phyloP scores from a whole-genome alignment of 2,329 filamentous ascomycete species.

The Aureobasidium lini region DNA sequence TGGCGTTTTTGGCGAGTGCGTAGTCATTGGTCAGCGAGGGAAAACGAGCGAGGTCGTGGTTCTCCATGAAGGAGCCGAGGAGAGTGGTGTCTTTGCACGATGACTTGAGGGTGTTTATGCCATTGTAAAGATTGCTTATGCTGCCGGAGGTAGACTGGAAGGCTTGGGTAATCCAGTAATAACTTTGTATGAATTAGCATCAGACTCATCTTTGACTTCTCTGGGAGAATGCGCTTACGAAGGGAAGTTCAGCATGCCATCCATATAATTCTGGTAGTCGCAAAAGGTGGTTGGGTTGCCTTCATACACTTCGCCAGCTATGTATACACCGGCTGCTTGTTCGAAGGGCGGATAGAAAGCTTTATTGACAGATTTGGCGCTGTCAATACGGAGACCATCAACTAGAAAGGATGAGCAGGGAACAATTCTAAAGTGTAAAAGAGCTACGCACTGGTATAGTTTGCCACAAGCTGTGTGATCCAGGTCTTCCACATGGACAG shows the following conservation, averaged over 20 bases:
- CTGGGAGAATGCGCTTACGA: slow-evolving; percentile 19
- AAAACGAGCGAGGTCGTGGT: slow-evolving; percentile 36
- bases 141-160: slow-evolving; percentile 30
- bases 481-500: slow-evolving; percentile 47
- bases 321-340: slow-evolving; percentile 27
- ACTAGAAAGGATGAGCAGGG: slow-evolving; percentile 25
- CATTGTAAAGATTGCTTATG: slow-evolving; percentile 33
- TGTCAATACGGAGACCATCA: slow-evolving; percentile 45
- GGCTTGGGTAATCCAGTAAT: slow-evolving; percentile 31
- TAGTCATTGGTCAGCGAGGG: slow-evolving; percentile 30
- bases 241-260: slow-evolving; percentile 40
- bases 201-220: neutral
- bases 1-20: slow-evolving; percentile 31
- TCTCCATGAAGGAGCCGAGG: slow-evolving; percentile 34
- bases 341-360: slow-evolving; percentile 33
- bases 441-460: slow-evolving; percentile 41
- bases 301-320: slow-evolving; percentile 38
- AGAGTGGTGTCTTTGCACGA: slow-evolving; percentile 32
- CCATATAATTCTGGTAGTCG: slow-evolving; percentile 34
- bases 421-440: neutral
- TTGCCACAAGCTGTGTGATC: slow-evolving; percentile 50
- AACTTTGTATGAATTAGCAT: slow-evolving; percentile 26
- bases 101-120: slow-evolving; percentile 25
- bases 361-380: slow-evolving; percentile 36
- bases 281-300: slow-evolving; percentile 29